Evolutionary conservation across 225 moss, liverwort and hornwort species (phyloP), one percentile per base, ranked within the genome.

Genomic region (Physcomitrellopsis africana): DNA sequence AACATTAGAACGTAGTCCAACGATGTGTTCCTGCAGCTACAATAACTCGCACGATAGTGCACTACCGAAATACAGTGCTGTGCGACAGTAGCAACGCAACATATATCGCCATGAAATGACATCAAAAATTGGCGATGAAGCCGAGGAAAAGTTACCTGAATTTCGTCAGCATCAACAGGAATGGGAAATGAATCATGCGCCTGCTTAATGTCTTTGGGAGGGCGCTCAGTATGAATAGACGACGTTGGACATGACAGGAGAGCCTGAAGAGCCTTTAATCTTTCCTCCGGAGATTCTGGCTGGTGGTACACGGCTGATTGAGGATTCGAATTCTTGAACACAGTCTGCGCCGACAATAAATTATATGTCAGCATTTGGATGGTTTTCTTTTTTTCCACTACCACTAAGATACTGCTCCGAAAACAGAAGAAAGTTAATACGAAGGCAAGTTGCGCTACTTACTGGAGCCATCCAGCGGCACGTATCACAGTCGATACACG

Each of bases 391-490:
- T 46, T 64, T 29, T 64, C 7, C 7, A 32, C n/a, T n/a, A 62
- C 5, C 2, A 23, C 5, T 16, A 11, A 11, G 15, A 14, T 45
- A 52, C 52, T 70, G 9, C 1, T 44, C 6, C 15, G 6, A 15
- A 68, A 2, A 37, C 32, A 1, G 7, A 37, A 42, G 3, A 59
- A 51, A 14, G 51, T 51, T 13, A 15, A 15, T 11, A 22, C 4
- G 5, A 54, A 53, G 27, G 46, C 15, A 47, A 56, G 46, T 11
- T 57, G n/a, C 37, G 24, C 7, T 32, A 58, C 87, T 76, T 65
- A 91, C 91, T 29, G 96, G 94, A 56, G 94, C 79, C 92, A 97
- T 93, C 94, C 92, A 94, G 9, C 96, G 89, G 66, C 96, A 97
- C 5, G 90, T 87, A 70, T 94, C 94, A 62, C 94, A 97, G 67